phyloP scores from a whole-genome alignment of 768 basidiomycete genomes.

The Phaeotremella fagi region DNA sequence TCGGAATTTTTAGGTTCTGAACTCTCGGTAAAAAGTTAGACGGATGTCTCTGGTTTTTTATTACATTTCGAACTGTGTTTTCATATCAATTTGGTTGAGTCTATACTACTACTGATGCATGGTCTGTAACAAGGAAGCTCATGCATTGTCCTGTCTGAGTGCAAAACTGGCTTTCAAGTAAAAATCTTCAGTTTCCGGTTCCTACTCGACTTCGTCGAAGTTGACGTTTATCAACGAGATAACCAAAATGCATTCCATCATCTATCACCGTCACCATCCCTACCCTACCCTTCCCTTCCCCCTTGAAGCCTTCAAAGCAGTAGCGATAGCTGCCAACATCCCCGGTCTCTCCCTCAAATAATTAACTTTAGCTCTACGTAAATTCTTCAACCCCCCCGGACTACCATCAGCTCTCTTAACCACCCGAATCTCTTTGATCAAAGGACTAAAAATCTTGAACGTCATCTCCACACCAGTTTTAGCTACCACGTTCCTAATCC shows the following conservation, averaged over 20 bases:
- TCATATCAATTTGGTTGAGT: no score
- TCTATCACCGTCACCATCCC: neutral
- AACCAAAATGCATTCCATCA: neutral
- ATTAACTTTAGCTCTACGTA: slow-evolving; percentile 39
- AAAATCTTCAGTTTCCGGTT: no score
- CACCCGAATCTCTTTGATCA: slow-evolving; percentile 80
- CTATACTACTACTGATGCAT: no score
- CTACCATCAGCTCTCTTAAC: slow-evolving; percentile 48
- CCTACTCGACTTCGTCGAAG: no score
- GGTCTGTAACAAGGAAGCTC: no score
- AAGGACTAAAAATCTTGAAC: slow-evolving; percentile 78
- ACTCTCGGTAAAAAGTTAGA: no score
- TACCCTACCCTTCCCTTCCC: neutral
- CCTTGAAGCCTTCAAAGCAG: slow-evolving; percentile 32
- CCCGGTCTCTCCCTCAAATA: slow-evolving; percentile 45
- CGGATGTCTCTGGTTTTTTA: no score
- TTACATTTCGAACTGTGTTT: no score
- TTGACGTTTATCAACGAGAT: no score
- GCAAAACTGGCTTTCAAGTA: no score
- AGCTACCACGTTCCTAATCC: slow-evolving; percentile 82
- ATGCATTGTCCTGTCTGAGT: no score
- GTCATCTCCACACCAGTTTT: slow-evolving; percentile 90
- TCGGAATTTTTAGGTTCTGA: no score
- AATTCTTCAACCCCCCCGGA: slow-evolving; percentile 22
- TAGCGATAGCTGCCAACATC: slow-evolving; percentile 41